Percentiles rank a stretch among this genome's conserved stretches.
These are phyloP conservation scores for Astrothelium subdiscretum DNA, from an alignment of 495 filamentous ascomycete genomes.

Conservation along the genomic window DNA sequence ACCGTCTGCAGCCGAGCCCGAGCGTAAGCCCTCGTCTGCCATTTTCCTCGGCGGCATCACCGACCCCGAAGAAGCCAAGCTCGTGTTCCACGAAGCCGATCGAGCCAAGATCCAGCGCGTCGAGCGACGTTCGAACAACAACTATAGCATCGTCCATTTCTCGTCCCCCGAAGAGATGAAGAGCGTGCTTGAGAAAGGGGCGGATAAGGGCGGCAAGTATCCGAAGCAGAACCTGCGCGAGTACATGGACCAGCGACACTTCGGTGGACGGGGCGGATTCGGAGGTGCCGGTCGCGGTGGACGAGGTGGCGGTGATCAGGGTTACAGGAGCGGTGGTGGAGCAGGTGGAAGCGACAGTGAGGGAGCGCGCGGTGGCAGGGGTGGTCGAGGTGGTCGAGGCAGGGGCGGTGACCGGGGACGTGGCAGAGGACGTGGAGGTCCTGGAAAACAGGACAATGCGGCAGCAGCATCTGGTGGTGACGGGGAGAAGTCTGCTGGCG, in stretches of 20 bases:
- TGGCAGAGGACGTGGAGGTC: conserved; percentile 43
- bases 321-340: conserved; percentile 60
- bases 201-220: conserved; percentile 51
- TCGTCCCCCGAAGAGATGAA: conserved; percentile 64
- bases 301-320: conserved; percentile 39
- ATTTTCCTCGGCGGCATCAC: conserved; percentile 76
- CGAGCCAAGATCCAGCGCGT: conserved; percentile 64
- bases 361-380: conserved; percentile 41
- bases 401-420: conserved; percentile 47
- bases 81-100: conserved; percentile 72
- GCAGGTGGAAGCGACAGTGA: conserved; percentile 40
- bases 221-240: conserved; percentile 70
- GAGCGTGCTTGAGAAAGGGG: conserved; percentile 57
- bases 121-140: conserved; percentile 56
- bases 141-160: conserved; percentile 74
- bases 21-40: conserved; percentile 48
- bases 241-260: conserved; percentile 52
- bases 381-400: conserved; percentile 46
- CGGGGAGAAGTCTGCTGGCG: conserved; percentile 23
- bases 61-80: conserved; percentile 63
- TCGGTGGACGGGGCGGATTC: conserved; percentile 51
- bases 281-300: conserved; percentile 55
- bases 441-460: conserved; percentile 10
- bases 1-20: conserved; percentile 21
- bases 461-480: conserved; percentile 22